Evolutionary conservation across 2,329 filamentous ascomycete genomes (phyloP).

Genomic region (Aspergillus fumigatiaffinis): DNA sequence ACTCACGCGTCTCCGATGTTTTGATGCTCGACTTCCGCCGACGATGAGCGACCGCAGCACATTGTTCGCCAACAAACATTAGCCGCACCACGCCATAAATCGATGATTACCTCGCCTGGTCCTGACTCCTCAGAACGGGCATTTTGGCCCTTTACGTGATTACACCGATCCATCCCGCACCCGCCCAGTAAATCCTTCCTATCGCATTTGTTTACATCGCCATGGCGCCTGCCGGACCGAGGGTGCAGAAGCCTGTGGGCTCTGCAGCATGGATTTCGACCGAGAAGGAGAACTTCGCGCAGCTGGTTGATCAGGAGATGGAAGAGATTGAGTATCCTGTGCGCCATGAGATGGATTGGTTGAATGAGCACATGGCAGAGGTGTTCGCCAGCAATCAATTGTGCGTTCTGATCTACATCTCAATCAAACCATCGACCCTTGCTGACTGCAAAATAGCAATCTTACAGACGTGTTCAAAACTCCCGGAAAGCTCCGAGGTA

Average conservation of each 20-base stretch:
- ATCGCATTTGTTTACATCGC: conserved; percentile 36
- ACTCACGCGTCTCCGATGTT: conserved; percentile 17
- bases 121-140: conserved; percentile 2
- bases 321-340: conserved; percentile 93
- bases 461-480: conserved; percentile 91
- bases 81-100: conserved; percentile 7
- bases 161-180: background rate
- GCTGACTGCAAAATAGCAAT: conserved; percentile 58
- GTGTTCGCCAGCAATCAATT: conserved; percentile 83
- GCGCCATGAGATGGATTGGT: conserved; percentile 92
- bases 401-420: conserved; percentile 53
- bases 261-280: conserved; percentile 80
- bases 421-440: conserved; percentile 6
- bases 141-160: conserved; percentile 2
- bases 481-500: conserved; percentile 47
- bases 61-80: conserved; percentile 5
- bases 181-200: background rate
- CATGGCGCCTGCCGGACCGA: conserved; percentile 37
- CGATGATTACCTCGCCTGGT: conserved; percentile 8
- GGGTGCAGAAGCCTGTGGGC: conserved; percentile 59
- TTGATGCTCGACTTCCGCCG: conserved; percentile 15
- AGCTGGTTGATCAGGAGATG: conserved; percentile 74
- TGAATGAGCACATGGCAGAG: conserved; percentile 97
- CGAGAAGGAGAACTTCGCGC: conserved; percentile 73
- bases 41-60: conserved; percentile 11